Percentiles rank a stretch among this genome's conserved stretches.
These are phyloP conservation scores for Boletus subparvulus DNA, from an alignment of 768 basidiomycete species.

Conservation along the genomic window DNA sequence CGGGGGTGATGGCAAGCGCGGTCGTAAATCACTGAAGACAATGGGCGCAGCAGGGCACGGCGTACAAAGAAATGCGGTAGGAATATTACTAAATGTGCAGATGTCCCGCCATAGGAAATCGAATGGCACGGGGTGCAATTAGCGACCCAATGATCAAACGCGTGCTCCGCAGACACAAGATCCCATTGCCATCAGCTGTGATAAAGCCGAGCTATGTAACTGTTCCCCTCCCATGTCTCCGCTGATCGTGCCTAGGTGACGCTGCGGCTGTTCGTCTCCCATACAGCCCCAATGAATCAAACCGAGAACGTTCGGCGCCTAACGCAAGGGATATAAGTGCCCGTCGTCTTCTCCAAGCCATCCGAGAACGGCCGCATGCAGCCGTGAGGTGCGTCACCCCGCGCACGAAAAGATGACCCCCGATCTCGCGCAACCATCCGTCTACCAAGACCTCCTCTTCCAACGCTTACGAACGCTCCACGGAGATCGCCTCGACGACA, in stretches of 20 bases:
- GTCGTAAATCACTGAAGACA: no score
- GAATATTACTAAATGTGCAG: no score
- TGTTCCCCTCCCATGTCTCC: background rate
- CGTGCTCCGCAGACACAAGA: no score
- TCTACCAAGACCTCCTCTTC: slow-evolving; percentile 6
- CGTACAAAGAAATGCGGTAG: no score
- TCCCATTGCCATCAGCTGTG: background rate
- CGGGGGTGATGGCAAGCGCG: no score
- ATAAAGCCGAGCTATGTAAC: background rate
- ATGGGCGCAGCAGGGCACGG: no score
- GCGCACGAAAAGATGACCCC: background rate
- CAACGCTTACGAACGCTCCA: background rate
- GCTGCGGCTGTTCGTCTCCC: background rate
- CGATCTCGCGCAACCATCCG: background rate
- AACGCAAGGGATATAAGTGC: background rate
- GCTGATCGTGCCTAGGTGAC: background rate
- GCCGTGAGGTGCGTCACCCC: background rate
- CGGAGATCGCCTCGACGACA: background rate
- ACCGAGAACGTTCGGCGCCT: background rate
- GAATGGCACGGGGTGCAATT: no score
- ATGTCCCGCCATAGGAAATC: no score
- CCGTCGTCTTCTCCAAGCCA: background rate
- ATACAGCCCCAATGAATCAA: background rate
- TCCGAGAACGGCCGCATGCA: background rate
- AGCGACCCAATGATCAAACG: no score